Evolutionary conservation across 257 asterid species (phyloP), one percentile per base, ranked within the genome.

Genomic region (Solanum sejunctum): DNA sequence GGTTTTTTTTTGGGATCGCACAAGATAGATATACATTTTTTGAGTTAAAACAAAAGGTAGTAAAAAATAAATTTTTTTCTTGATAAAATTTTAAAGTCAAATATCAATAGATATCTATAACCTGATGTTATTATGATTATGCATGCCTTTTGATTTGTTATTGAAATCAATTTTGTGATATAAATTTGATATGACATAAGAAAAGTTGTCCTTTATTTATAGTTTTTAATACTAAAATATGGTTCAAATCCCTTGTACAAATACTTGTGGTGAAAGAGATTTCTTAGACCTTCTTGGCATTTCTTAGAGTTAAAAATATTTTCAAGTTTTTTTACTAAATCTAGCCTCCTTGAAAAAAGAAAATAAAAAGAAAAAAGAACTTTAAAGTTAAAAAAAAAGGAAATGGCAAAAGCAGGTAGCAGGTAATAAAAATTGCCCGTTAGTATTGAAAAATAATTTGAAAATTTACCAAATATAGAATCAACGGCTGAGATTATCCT

Each of bases 361-460:
- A 36, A 32, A 75, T 3, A 21, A 75, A 4, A 49, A n/a, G 2
- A 51, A 51, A 36, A 75, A 51, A 47, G 32, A 0, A 26, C 4
- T 8, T 51, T 47, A 51, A 51, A 77, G 9, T 8, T 8, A 8
- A 36, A 23, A 61, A 3, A 36, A 23, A 43, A 7, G 47, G 9
- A 39, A 70, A 39, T 10, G 8, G 0, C 45, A 23, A 75, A 49
- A 75, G 61, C 83, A 78, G 47, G 83, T 51, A 78, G 83, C 49
- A 52, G 23, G 83, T 52, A 17, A 36, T 36, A 12, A 78, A 78
- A 78, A 17, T 78, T 78, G 83, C 83, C 83, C 83, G 83, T 52
- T 52, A 9, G 45, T 32, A 9, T 26, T 26, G 64, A 52, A 54
- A 52, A 26, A 16, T 26, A 78, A 78, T 78, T 78, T 78, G 28